phyloP scores from a whole-genome alignment of 192 early-diverging fungal species.

The Podila clonocystis region DNA sequence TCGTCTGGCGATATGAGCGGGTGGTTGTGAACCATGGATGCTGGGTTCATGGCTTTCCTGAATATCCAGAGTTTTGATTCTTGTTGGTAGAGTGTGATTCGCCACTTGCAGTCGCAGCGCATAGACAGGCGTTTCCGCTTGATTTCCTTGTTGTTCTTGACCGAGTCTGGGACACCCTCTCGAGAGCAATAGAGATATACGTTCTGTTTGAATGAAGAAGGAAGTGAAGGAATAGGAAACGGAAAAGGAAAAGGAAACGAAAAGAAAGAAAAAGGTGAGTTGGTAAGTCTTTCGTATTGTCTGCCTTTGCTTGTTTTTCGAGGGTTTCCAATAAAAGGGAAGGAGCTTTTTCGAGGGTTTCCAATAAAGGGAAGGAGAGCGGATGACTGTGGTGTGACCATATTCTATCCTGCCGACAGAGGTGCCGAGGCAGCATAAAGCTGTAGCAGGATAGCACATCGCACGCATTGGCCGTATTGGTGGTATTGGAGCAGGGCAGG shows the following conservation, averaged over 20 bases:
- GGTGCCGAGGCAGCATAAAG: neutral
- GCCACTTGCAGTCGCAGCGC: slow-evolving; percentile 70
- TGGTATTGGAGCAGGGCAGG: too few species aligned
- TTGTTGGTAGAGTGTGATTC: slow-evolving; percentile 65
- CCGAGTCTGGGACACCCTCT: slow-evolving; percentile 66
- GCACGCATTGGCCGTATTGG: too few species aligned
- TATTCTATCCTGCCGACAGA: neutral
- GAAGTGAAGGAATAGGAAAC: neutral
- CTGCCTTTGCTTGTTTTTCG: neutral
- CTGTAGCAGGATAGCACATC: neutral
- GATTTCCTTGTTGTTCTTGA: slow-evolving; percentile 59
- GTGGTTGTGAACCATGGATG: slow-evolving; percentile 65
- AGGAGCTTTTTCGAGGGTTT: neutral
- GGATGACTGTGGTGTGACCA: neutral
- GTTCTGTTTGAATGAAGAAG: slow-evolving; percentile 42
- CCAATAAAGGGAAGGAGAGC: neutral
- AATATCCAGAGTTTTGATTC: slow-evolving; percentile 64
- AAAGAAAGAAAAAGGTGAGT: neutral
- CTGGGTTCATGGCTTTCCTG: slow-evolving; percentile 65
- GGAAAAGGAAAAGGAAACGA: neutral
- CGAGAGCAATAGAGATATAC: slow-evolving; percentile 69
- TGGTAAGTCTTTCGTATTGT: neutral
- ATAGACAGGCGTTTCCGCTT: slow-evolving; percentile 63
- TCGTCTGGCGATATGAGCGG: slow-evolving; percentile 60
- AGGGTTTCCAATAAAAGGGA: neutral